Percentiles rank a stretch among this genome's conserved stretches.
phyloP scores from a whole-genome alignment of 805 yeast genomes.

The Pachysolen tannophilus region DNA sequence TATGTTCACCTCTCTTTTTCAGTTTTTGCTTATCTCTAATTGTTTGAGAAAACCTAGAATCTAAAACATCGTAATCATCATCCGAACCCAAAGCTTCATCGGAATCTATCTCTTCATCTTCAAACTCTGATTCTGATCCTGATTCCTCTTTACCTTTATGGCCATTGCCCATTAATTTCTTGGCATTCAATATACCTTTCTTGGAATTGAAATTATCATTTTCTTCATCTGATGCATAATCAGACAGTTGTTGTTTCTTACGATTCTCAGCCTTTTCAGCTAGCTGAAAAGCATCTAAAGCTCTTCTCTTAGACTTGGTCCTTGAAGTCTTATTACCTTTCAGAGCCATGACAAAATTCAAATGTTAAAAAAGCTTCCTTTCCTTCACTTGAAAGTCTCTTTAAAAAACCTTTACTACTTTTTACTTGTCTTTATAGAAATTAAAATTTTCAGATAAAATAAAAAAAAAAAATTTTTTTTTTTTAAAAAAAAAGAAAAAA shows the following conservation, averaged over 20 bases:
- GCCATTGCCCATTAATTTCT: conserved; percentile 20
- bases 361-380: too few species aligned
- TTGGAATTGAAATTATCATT: conserved; percentile 13
- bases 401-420: too few species aligned
- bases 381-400: too few species aligned
- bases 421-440: too few species aligned
- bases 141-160: conserved; percentile 19
- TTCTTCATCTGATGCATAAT: conserved; percentile 11
- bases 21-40: conserved; percentile 46
- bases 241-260: conserved; percentile 7
- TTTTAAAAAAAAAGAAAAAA: too few species aligned
- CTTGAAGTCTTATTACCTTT: conserved; percentile 8
- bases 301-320: conserved; percentile 14
- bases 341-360: conserved; percentile 5
- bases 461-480: too few species aligned
- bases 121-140: conserved; percentile 20
- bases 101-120: conserved; percentile 39
- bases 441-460: too few species aligned
- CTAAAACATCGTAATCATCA: conserved; percentile 55
- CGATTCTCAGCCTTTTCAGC: conserved; percentile 15
- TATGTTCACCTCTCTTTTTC: conserved; percentile 23
- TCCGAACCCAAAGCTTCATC: conserved; percentile 87
- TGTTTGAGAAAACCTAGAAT: conserved; percentile 63
- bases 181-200: conserved; percentile 25
- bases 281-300: conserved; percentile 20